Evolutionary conservation across 306 rosid species (phyloP).

Genomic region (Phaseolus lunatus): DNA sequence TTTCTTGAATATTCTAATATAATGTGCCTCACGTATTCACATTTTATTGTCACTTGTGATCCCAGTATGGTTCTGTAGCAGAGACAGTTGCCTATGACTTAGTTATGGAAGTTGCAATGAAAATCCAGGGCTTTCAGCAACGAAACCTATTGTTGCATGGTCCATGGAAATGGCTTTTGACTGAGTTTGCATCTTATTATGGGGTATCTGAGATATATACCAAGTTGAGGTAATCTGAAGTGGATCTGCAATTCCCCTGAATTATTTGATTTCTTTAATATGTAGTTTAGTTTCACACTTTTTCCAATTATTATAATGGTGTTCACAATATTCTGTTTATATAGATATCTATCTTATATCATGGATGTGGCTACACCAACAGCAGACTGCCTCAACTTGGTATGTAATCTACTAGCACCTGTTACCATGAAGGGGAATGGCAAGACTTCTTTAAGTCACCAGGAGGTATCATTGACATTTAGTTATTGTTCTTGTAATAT

Average conservation of each 20-base stretch:
- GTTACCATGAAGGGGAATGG: slow-evolving; percentile 80
- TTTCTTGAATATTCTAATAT: slow-evolving; percentile 9
- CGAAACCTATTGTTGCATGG: slow-evolving; percentile 82
- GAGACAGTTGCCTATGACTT: slow-evolving; percentile 98
- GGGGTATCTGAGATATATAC: slow-evolving; percentile 93
- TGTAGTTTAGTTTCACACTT: background rate
- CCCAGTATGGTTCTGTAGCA: slow-evolving; percentile 90
- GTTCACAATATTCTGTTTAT: slow-evolving; percentile 34
- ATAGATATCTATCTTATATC: slow-evolving; percentile 87
- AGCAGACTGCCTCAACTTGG: slow-evolving; percentile 93
- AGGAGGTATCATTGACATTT: slow-evolving; percentile 70
- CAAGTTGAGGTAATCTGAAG: slow-evolving; percentile 74
- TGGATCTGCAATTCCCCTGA: slow-evolving; percentile 24
- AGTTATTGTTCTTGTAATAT: slow-evolving; percentile 8
- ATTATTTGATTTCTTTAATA: slow-evolving; percentile 25
- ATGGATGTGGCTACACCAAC: slow-evolving; percentile 99
- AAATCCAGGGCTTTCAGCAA: slow-evolving; percentile 87
- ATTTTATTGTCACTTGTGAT: slow-evolving; percentile 31
- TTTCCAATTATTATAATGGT: slow-evolving; percentile 16
- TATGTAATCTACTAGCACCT: slow-evolving; percentile 73
- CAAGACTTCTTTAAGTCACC: slow-evolving; percentile 92
- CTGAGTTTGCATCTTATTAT: slow-evolving; percentile 89
- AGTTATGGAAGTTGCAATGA: slow-evolving; percentile 93
- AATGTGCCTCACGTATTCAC: background rate
- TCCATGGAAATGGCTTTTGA: slow-evolving; percentile 97